Evolutionary conservation across 768 basidiomycete species (phyloP), one percentile per base, ranked within the genome.

Genomic region (Leccinum broughii): DNA sequence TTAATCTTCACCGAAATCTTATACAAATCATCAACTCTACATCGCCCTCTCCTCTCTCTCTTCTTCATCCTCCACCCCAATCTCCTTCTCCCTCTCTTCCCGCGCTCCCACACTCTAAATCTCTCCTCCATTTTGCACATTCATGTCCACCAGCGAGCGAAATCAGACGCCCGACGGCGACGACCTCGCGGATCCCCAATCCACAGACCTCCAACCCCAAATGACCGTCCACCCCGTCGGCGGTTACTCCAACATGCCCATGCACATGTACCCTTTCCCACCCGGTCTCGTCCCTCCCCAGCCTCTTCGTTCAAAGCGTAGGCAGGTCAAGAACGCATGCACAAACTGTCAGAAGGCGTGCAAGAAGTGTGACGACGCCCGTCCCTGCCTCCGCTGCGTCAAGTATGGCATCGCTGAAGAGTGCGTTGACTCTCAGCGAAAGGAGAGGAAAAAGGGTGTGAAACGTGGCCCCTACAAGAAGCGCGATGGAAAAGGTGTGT

Each of bases 381-480:
- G 94, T 64, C 94, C 94, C 62, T 97, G 95, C 74, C 88, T 92
- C 59, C 88, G 95, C 62, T 97, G 95, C 68, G 88, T 93, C 69
- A 93, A 91, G 77, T 95, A 95, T 66, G 93, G 92, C 68, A 83
- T 90, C 64, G 82, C 86, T 52, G 90, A 93, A 70, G 89, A 90
- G 70, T 97, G 95, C 71, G 79, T 92, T 64, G 91, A 95, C 77
- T 94, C 93, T 32, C 87, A 90, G 74, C 83, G 94, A 73, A 96
- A 95, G 79, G 93, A 96, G 77, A 84, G 93, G 69, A 92, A 91
- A 75, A 92, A 90, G 72, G 90, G 90, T 65, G 82, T 91, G 66
- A 93, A 92, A 80, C 78, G 90, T 70, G 90, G 90, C 50, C 91
- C 91, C 75, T 93, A 93, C 88, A 92, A 92, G 91, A 93, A 92